These are phyloP conservation scores for Tolypocladium sp. DNA, from an alignment of 2,329 filamentous ascomycete genomes.

Conservation along the genomic window DNA sequence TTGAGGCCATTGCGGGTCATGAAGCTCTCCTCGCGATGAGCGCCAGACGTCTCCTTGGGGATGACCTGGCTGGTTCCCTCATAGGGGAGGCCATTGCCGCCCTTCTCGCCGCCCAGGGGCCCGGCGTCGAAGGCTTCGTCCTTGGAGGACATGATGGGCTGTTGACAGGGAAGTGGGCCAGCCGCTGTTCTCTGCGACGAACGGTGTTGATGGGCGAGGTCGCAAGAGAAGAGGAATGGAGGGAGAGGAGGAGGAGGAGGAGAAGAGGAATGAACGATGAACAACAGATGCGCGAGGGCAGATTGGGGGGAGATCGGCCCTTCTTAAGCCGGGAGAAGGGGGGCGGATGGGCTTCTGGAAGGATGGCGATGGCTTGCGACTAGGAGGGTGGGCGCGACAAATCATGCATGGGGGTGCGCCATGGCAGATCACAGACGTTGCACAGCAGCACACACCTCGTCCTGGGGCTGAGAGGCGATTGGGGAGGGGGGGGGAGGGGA, in stretches of 20 bases:
- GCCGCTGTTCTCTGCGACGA: neutral
- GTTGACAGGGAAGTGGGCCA: neutral
- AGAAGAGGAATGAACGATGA: neutral
- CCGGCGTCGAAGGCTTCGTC: conserved; percentile 6
- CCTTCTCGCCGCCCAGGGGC: conserved; percentile 10
- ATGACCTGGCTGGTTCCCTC: conserved; percentile 9
- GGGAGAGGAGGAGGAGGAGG: neutral
- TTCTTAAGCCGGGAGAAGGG: conserved; percentile 1
- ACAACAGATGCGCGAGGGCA: neutral
- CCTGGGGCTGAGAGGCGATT: neutral
- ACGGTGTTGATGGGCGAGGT: neutral
- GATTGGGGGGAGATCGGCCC: neutral
- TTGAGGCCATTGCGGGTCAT: conserved; percentile 28
- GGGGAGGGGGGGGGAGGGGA: neutral
- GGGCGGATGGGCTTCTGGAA: conserved; percentile 4
- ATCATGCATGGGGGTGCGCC: neutral
- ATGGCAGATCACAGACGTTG: neutral
- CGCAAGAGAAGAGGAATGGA: neutral
- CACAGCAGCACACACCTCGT: neutral
- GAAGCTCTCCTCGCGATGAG: conserved; percentile 17
- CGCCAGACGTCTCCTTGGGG: conserved; percentile 1
- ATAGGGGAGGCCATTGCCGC: conserved; percentile 2
- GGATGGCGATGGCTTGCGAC: conserved; percentile 2
- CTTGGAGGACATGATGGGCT: conserved; percentile 10
- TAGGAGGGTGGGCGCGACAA: neutral